Percentiles rank a stretch among this genome's conserved stretches.
Conservation (phyloP, 2,329 filamentous ascomycete species). For the Colletotrichum acutatum region DNA sequence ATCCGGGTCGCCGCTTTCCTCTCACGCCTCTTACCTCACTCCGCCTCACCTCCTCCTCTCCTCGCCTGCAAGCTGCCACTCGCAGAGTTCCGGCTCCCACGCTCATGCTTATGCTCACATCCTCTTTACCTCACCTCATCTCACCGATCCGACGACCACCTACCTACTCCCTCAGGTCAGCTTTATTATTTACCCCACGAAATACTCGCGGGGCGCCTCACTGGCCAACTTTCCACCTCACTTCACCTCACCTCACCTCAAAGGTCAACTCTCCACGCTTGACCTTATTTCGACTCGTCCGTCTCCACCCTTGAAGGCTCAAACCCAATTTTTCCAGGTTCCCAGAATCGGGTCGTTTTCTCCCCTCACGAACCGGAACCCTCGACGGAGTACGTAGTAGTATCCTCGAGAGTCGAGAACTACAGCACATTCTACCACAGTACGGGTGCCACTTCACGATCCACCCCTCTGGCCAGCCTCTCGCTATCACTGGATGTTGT, state of each 20-base stretch:
- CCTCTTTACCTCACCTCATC: background rate
- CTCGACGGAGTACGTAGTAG: background rate
- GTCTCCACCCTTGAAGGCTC: background rate
- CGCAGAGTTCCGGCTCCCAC: background rate
- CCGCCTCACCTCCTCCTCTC: background rate
- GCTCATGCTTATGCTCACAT: background rate
- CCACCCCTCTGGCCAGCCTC: constrained; percentile 6
- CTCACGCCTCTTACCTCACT: constrained; percentile 6
- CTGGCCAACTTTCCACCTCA: background rate
- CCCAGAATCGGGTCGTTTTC: constrained; percentile 8
- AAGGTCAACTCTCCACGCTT: background rate
- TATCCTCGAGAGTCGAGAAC: no score
- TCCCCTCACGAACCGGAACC: constrained; percentile 23
- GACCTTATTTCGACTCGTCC: background rate
- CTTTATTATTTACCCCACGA: background rate
- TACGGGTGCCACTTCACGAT: constrained; percentile 27
- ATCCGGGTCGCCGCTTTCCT: background rate
- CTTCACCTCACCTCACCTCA: background rate
- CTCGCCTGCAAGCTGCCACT: no score
- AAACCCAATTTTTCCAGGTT: constrained; percentile 17
- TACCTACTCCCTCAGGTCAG: background rate
- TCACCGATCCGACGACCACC: background rate
- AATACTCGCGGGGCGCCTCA: background rate
- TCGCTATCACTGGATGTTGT: constrained; percentile 23
- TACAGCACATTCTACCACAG: background rate